A percentile compares a stretch with the other conserved stretches of the same genome.
phyloP scores from a whole-genome alignment of 257 asterid species.

The Solanum habrochaites region DNA sequence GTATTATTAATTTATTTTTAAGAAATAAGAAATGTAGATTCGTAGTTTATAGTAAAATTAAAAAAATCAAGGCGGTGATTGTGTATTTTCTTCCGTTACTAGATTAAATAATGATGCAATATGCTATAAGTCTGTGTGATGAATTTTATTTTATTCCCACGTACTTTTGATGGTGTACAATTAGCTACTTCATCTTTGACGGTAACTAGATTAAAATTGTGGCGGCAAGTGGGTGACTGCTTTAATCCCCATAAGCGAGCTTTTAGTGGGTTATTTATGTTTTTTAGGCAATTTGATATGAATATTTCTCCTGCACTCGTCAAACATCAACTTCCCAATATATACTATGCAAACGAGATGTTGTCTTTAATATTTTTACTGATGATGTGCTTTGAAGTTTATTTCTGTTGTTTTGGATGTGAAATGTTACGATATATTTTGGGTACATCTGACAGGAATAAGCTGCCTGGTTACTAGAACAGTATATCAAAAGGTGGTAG shows the following conservation, averaged over 20 bases:
- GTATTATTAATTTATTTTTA: not conserved
- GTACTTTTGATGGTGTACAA: not conserved
- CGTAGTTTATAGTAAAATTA: not conserved
- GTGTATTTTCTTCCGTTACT: not conserved
- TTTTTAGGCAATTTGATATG: not conserved
- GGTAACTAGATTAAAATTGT: slow-evolving; percentile 89
- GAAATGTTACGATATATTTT: not conserved
- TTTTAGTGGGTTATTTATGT: not conserved
- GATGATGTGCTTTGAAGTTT: not conserved
- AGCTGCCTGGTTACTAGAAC: not conserved
- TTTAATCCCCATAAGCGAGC: slow-evolving; percentile 88
- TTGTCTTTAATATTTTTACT: not conserved
- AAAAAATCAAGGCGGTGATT: not conserved
- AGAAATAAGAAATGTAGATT: not conserved
- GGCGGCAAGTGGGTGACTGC: slow-evolving; percentile 94
- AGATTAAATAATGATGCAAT: not conserved
- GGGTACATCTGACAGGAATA: not conserved
- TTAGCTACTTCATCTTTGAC: not conserved
- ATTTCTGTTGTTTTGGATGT: not conserved
- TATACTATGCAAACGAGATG: not conserved
- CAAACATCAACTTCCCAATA: not conserved
- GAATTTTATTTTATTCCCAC: not conserved
- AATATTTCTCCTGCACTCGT: not conserved
- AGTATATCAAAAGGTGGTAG: not conserved
- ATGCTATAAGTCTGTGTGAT: not conserved